Conservation (phyloP, 176 grass and related monocot species). For the Pharus latifolius region DNA sequence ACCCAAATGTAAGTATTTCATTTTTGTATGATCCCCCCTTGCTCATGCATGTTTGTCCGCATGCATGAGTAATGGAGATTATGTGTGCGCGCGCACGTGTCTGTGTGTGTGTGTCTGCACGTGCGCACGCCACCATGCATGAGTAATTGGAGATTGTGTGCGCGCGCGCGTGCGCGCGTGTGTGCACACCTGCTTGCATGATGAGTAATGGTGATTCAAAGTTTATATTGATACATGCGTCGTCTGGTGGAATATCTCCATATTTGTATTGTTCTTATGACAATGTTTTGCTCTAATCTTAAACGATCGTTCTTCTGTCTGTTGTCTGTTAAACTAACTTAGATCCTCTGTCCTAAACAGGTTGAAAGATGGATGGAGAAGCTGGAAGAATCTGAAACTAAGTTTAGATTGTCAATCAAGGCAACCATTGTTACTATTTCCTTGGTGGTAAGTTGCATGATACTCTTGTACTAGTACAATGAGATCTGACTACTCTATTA, state of each 20-base stretch:
- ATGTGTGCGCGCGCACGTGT: no score
- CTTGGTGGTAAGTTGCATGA: slow-evolving; percentile 51
- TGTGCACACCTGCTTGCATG: no score
- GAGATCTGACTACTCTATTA: neutral
- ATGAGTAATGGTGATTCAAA: neutral
- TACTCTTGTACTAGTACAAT: neutral
- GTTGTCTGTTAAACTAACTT: neutral
- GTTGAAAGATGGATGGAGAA: slow-evolving; percentile 97
- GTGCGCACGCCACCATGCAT: no score
- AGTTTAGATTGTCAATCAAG: slow-evolving; percentile 75
- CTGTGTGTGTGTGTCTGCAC: no score
- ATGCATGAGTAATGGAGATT: neutral
- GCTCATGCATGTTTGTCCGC: neutral
- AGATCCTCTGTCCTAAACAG: slow-evolving; percentile 21
- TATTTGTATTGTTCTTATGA: neutral
- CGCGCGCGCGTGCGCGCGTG: no score
- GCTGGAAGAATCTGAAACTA: slow-evolving; percentile 87
- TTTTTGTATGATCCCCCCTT: no score
- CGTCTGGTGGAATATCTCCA: neutral
- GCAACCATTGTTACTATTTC: slow-evolving; percentile 58
- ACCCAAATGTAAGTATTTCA: slow-evolving; percentile 73
- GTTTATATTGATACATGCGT: neutral
- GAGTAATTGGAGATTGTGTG: no score
- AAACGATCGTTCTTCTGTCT: neutral
- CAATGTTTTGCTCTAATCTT: neutral